These are phyloP conservation scores for Kodamaea restingae DNA, from an alignment of 805 yeast genomes.

Conservation along the genomic window DNA sequence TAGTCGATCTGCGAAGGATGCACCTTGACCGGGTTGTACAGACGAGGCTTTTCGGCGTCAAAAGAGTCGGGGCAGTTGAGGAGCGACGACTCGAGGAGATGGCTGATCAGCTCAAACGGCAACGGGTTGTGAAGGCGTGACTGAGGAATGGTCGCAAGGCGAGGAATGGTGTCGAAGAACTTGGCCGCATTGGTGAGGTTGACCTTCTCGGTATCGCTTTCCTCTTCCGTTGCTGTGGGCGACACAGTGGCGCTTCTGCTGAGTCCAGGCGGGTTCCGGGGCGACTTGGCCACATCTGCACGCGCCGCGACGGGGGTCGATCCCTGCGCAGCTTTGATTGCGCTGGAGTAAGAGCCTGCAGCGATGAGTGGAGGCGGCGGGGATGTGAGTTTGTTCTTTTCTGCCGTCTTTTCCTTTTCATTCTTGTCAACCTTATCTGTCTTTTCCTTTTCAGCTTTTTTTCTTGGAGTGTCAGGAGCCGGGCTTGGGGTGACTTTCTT, in stretches of 20 bases:
- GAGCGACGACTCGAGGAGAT: slow-evolving; percentile 69
- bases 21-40: slow-evolving; percentile 72
- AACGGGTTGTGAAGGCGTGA: slow-evolving; percentile 49
- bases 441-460: background rate
- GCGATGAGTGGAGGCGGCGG: slow-evolving; percentile 20
- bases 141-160: slow-evolving; percentile 30
- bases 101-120: slow-evolving; percentile 49
- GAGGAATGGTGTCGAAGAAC: slow-evolving; percentile 21
- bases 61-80: slow-evolving; percentile 90
- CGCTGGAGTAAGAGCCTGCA: slow-evolving; percentile 22
- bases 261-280: slow-evolving; percentile 8
- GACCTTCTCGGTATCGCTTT: slow-evolving; percentile 5
- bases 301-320: slow-evolving; percentile 14
- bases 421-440: background rate
- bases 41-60: slow-evolving; percentile 81
- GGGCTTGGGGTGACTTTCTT: too few relatives aligned
- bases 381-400: slow-evolving; percentile 8
- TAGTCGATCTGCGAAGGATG: slow-evolving; percentile 88
- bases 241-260: slow-evolving; percentile 8
- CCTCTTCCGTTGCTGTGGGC: slow-evolving; percentile 9
- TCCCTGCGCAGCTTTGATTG: slow-evolving; percentile 20
- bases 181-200: slow-evolving; percentile 8
- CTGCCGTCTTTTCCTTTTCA: background rate
- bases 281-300: slow-evolving; percentile 11
- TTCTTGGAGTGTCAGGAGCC: too few relatives aligned